A percentile compares a stretch with the other conserved stretches of the same genome.
These are phyloP conservation scores for Aspergillus sclerotiicarbonarius DNA, from an alignment of 495 filamentous ascomycete genomes.

Conservation along the genomic window DNA sequence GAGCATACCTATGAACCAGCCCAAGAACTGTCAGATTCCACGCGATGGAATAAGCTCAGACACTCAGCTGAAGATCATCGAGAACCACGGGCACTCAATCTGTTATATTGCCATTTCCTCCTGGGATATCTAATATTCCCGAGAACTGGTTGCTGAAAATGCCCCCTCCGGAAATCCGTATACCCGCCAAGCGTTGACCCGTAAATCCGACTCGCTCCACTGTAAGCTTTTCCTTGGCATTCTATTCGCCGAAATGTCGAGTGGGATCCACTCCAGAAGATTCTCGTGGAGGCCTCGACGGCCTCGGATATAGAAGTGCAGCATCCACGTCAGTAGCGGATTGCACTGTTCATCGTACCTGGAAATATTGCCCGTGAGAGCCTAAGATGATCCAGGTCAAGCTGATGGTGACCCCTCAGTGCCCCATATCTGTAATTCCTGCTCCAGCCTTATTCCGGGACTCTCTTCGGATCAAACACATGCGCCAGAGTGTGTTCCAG, in stretches of 20 bases:
- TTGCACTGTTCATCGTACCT: neutral
- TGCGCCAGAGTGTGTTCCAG: neutral
- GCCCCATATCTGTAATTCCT: neutral
- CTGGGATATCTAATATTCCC: neutral
- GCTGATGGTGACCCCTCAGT: neutral
- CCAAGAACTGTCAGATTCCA: neutral
- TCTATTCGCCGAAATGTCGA: neutral
- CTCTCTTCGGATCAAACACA: neutral
- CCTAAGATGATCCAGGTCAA: neutral
- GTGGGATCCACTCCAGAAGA: neutral
- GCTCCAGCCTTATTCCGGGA: conserved; percentile 4
- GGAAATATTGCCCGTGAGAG: neutral
- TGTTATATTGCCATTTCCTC: neutral
- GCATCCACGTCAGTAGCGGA: neutral
- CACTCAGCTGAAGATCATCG: neutral
- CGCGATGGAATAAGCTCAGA: neutral
- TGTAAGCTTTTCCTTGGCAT: neutral
- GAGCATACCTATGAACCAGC: neutral
- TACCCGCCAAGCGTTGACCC: conserved; percentile 8
- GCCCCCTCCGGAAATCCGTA: conserved; percentile 13
- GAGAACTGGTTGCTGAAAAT: neutral
- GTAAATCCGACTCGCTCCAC: conserved; percentile 3
- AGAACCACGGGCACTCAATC: neutral
- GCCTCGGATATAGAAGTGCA: conserved; percentile 4
- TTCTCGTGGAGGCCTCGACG: neutral